phyloP scores from a whole-genome alignment of 192 early-diverging fungal species.

The Backusella westeae region DNA sequence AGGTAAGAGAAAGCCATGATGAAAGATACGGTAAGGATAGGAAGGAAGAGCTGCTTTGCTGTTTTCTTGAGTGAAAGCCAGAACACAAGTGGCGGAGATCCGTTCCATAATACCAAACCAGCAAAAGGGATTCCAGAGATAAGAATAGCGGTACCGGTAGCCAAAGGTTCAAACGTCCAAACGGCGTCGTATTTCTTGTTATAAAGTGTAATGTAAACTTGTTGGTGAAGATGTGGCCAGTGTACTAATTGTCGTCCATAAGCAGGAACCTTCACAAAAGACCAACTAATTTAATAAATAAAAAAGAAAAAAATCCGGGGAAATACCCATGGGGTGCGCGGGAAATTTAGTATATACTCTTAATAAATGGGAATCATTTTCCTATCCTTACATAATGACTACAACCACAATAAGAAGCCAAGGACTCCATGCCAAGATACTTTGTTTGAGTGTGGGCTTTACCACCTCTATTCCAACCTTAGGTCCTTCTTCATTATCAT shows the following conservation, averaged over 20 bases:
- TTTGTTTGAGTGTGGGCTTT: constrained; percentile 24
- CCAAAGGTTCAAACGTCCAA: constrained; percentile 38
- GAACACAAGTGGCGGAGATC: constrained; percentile 20
- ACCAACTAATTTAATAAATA: constrained; percentile 18
- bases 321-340: not conserved
- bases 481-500: not conserved
- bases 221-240: constrained; percentile 34
- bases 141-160: constrained; percentile 38
- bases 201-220: constrained; percentile 38
- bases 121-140: constrained; percentile 18
- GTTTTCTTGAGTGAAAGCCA: constrained; percentile 19
- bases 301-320: not conserved
- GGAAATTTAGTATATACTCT: not conserved
- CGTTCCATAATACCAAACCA: constrained; percentile 21
- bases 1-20: constrained; percentile 41
- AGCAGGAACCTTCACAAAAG: constrained; percentile 20
- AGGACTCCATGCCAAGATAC: constrained; percentile 32
- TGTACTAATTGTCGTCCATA: constrained; percentile 22
- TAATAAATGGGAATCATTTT: not conserved
- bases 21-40: constrained; percentile 35
- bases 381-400: constrained; percentile 32
- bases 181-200: constrained; percentile 32
- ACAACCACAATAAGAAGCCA: constrained; percentile 34
- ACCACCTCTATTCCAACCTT: not conserved
- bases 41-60: constrained; percentile 20